phyloP scores from a whole-genome alignment of 371 early-diverging fungal species.

The Rhizomucor miehei region DNA sequence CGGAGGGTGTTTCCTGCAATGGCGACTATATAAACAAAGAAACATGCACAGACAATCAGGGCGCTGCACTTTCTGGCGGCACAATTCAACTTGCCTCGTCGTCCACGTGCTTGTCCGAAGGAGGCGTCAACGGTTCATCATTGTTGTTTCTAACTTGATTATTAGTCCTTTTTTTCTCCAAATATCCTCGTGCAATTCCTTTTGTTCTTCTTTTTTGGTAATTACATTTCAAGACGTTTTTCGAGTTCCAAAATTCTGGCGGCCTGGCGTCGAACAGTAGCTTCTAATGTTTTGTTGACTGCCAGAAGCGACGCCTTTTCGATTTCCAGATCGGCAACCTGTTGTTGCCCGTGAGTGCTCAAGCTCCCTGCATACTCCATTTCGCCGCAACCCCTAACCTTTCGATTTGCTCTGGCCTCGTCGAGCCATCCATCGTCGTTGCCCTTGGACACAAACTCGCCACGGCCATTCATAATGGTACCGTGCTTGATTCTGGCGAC shows the following conservation, averaged over 20 bases:
- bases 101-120: constrained; percentile 32
- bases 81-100: constrained; percentile 23
- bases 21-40: not conserved
- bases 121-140: constrained; percentile 35
- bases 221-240: constrained; percentile 34
- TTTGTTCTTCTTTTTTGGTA: constrained; percentile 3
- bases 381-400: constrained; percentile 19
- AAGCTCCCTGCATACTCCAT: not conserved
- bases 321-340: constrained; percentile 56
- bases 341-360: constrained; percentile 1
- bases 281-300: constrained; percentile 45
- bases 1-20: constrained; percentile 14
- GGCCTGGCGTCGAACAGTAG: constrained; percentile 36
- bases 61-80: not conserved
- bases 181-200: not conserved
- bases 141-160: not conserved
- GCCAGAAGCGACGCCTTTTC: constrained; percentile 44
- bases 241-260: constrained; percentile 37
- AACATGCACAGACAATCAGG: constrained; percentile 1
- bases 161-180: no score
- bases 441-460: constrained; percentile 41
- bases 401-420: constrained; percentile 40
- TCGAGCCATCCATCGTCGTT: constrained; percentile 26
- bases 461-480: constrained; percentile 50
- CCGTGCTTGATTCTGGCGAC: constrained; percentile 45